Evolutionary conservation across 2,329 filamentous ascomycete species (phyloP).

Genomic region (Aspergillus novofumigatus): DNA sequence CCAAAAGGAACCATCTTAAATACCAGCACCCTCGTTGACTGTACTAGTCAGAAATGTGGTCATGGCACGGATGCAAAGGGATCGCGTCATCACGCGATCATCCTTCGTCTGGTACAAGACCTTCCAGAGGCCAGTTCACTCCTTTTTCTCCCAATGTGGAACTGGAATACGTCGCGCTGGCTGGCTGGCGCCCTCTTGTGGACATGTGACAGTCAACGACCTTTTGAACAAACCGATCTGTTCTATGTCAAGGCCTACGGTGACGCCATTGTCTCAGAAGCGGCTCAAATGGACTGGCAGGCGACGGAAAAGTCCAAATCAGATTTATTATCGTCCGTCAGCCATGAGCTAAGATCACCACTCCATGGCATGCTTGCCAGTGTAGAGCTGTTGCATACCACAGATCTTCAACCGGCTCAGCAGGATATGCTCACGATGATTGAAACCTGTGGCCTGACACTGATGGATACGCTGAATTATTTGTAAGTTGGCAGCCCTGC

Average conservation of each 20-base stretch:
- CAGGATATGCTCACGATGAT: slow-evolving; percentile 45
- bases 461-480: slow-evolving; percentile 47
- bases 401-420: slow-evolving; percentile 37
- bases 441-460: slow-evolving; percentile 47
- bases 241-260: slow-evolving; percentile 34
- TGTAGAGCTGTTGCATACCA: slow-evolving; percentile 48
- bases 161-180: slow-evolving; percentile 31
- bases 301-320: slow-evolving; percentile 46
- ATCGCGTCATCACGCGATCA: slow-evolving; percentile 1
- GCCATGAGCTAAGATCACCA: slow-evolving; percentile 49
- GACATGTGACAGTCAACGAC: slow-evolving; percentile 19
- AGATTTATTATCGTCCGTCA: slow-evolving; percentile 51
- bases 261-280: slow-evolving; percentile 32
- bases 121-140: slow-evolving; percentile 24
- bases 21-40: not conserved
- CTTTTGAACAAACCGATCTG: slow-evolving; percentile 25
- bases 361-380: slow-evolving; percentile 47
- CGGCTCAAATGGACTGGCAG: slow-evolving; percentile 30
- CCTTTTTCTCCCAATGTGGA: slow-evolving; percentile 33
- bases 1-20: slow-evolving; percentile 15
- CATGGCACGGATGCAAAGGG: slow-evolving; percentile 1
- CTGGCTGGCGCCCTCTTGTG: slow-evolving; percentile 29
- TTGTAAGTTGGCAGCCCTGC: slow-evolving; percentile 16
- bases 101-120: slow-evolving; percentile 10
- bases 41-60: not conserved